phyloP scores from a whole-genome alignment of 192 early-diverging fungal species.

The Mortierella hygrophila region DNA sequence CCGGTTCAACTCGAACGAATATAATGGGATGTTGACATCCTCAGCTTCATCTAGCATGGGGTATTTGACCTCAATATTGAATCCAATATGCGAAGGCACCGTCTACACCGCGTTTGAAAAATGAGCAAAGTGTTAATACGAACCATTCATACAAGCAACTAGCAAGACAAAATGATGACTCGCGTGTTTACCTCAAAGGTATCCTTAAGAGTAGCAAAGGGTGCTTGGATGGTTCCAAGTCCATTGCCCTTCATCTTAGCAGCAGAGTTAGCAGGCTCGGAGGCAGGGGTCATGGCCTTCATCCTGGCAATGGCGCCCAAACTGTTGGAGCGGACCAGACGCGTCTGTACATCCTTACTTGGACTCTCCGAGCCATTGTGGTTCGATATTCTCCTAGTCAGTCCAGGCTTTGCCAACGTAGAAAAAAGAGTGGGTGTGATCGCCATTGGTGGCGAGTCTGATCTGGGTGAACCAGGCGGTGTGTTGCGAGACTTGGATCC shows the following conservation, averaged over 20 bases:
- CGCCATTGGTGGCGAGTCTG: not conserved
- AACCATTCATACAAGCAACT: not conserved
- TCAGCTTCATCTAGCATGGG: constrained; percentile 94
- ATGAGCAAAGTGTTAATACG: not conserved
- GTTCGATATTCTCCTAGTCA: constrained; percentile 11
- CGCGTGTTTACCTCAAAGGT: constrained; percentile 68
- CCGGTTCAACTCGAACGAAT: constrained; percentile 82
- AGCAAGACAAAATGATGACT: not conserved
- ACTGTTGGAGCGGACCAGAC: constrained; percentile 60
- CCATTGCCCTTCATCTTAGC: constrained; percentile 82
- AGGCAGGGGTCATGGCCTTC: constrained; percentile 12
- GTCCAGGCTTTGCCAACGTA: constrained; percentile 13
- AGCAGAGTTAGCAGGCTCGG: constrained; percentile 27
- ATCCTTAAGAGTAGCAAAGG: constrained; percentile 87
- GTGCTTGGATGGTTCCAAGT: constrained; percentile 84
- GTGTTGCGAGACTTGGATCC: constrained; percentile 58
- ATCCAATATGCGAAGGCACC: constrained; percentile 82
- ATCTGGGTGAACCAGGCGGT: constrained; percentile 24
- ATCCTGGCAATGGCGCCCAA: constrained; percentile 49
- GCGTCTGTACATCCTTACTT: constrained; percentile 11
- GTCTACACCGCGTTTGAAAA: constrained; percentile 47
- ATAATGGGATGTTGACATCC: constrained; percentile 72
- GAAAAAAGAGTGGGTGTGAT: constrained; percentile 19
- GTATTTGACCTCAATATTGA: constrained; percentile 98
- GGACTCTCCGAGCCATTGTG: constrained; percentile 15